These are phyloP conservation scores for Aristolochia contorta DNA, from an alignment of 164 flowering plant genomes.

Conservation along the genomic window DNA sequence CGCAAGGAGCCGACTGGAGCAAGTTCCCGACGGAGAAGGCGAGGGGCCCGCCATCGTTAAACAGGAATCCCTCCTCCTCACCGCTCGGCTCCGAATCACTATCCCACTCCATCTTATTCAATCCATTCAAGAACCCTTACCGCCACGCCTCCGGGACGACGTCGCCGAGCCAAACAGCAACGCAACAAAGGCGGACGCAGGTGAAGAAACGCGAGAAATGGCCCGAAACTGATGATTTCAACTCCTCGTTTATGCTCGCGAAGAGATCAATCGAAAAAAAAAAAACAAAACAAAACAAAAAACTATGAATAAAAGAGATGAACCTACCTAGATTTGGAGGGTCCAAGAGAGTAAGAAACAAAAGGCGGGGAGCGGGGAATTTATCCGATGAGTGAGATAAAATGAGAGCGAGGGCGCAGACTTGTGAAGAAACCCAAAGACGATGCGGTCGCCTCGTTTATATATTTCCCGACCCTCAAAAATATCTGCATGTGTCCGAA, in stretches of 20 bases:
- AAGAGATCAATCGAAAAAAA: background rate
- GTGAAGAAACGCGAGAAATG: background rate
- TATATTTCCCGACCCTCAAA: too few species aligned
- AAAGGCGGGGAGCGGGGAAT: background rate
- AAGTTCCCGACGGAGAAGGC: constrained; percentile 13
- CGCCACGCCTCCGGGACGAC: background rate
- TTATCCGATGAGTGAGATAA: background rate
- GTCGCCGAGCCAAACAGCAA: background rate
- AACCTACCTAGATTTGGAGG: background rate
- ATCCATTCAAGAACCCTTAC: background rate
- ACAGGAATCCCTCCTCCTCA: constrained; percentile 14
- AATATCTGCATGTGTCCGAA: too few species aligned
- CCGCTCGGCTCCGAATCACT: constrained; percentile 12
- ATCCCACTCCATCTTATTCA: constrained; percentile 15
- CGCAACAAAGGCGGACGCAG: background rate
- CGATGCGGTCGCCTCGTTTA: background rate
- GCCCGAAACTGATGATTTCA: too few species aligned
- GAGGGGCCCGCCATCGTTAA: constrained; percentile 13
- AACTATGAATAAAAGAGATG: background rate
- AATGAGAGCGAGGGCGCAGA: background rate
- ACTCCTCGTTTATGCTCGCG: too few species aligned
- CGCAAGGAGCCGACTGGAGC: constrained; percentile 36
- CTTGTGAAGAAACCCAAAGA: background rate
- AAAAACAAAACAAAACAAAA: too few species aligned
- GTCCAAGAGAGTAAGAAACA: background rate